These are phyloP conservation scores for Sporopachydermia lactativora DNA, from an alignment of 805 yeast genomes.

Conservation along the genomic window DNA sequence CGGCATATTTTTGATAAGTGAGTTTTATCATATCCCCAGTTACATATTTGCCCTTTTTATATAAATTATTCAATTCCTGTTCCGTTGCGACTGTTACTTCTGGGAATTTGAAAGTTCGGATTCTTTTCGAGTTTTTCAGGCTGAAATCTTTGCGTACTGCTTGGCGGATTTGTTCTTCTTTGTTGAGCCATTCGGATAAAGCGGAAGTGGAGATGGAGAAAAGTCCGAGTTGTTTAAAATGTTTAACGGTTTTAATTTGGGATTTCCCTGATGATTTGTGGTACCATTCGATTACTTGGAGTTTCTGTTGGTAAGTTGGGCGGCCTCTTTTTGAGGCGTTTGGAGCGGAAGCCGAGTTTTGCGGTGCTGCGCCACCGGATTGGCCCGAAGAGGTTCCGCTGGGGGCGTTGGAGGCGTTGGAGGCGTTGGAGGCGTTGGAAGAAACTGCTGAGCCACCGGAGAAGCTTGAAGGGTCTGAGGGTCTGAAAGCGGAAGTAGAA, in stretches of 20 bases:
- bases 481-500: no score
- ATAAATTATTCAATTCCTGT: slow-evolving; percentile 1
- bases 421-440: no score
- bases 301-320: slow-evolving; percentile 1
- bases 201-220: slow-evolving; percentile 1
- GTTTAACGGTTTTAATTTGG: not conserved
- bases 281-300: not conserved
- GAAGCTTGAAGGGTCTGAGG: no score
- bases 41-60: not conserved
- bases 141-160: not conserved
- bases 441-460: no score
- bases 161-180: not conserved
- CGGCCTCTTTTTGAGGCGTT: not conserved
- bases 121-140: not conserved
- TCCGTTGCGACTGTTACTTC: slow-evolving; percentile 1
- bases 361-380: no score
- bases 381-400: no score
- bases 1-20: not conserved
- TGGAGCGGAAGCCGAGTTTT: no score
- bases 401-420: no score
- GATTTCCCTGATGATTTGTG: slow-evolving; percentile 1
- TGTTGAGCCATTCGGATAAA: not conserved
- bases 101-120: not conserved
- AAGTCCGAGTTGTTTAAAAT: not conserved
- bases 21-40: not conserved